Conservation (phyloP, 192 early-diverging fungal genomes). For the Coemansia sp. region DNA sequence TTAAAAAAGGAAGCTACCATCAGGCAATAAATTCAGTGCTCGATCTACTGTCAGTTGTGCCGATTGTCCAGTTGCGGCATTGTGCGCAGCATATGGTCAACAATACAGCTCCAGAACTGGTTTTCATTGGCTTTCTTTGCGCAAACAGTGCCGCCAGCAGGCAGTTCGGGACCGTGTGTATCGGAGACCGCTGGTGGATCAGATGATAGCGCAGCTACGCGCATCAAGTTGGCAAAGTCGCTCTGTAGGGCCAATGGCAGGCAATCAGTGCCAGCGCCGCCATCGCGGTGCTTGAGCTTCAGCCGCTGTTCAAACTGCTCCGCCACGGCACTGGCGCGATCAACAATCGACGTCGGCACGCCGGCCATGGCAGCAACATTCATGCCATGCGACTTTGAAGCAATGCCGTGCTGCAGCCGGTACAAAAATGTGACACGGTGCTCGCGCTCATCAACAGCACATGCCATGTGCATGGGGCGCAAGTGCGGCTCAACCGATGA, state of each 20-base stretch:
- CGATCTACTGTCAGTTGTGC: conserved; percentile 2
- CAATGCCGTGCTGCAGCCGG: conserved; percentile 79
- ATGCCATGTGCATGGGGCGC: conserved; percentile 85
- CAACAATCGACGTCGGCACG: conserved; percentile 70
- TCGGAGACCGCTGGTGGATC: background rate
- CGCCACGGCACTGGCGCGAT: conserved; percentile 69
- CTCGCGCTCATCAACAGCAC: conserved; percentile 74
- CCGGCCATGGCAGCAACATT: conserved; percentile 98
- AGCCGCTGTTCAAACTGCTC: conserved; percentile 68
- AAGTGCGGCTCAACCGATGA: conserved; percentile 63
- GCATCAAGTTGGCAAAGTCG: conserved; percentile 55
- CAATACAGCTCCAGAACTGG: conserved; percentile 56
- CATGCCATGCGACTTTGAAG: conserved; percentile 95
- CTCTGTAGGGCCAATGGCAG: conserved; percentile 46
- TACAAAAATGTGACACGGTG: conserved; percentile 95
- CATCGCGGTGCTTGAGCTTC: conserved; percentile 20
- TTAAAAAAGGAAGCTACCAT: no score
- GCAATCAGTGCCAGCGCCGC: background rate
- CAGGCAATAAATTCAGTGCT: background rate
- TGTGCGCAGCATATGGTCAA: conserved; percentile 45
- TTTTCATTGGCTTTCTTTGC: conserved; percentile 46
- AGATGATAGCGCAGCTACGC: conserved; percentile 32
- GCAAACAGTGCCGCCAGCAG: conserved; percentile 20
- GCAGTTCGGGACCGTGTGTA: conserved; percentile 12
- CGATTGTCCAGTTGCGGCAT: conserved; percentile 14